These are phyloP conservation scores for Iberis amara DNA, from an alignment of 441 rosid species.

Conservation along the genomic window DNA sequence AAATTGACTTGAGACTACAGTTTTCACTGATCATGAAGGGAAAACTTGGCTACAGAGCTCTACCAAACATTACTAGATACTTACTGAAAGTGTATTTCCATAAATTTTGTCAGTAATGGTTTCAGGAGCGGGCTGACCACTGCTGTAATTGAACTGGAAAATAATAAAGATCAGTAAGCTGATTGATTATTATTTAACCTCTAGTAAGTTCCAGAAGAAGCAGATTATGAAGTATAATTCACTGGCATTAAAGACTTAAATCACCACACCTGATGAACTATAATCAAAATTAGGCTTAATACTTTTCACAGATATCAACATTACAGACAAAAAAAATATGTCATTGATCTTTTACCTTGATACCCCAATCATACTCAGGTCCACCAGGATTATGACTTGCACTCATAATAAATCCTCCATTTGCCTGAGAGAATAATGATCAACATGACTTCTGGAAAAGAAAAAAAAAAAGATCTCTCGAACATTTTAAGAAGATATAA, in stretches of 20 bases:
- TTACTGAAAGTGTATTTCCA: constrained; percentile 93
- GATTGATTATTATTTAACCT: constrained; percentile 2
- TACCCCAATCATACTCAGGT: constrained; percentile 94
- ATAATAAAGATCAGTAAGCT: background rate
- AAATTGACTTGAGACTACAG: background rate
- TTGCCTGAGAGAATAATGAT: constrained; percentile 46
- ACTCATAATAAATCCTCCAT: constrained; percentile 96
- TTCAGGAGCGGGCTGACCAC: constrained; percentile 97
- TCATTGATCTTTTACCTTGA: constrained; percentile 57
- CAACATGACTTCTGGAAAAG: constrained; percentile 7
- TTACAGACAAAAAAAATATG: background rate
- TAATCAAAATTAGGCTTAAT: background rate
- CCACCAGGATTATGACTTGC: constrained; percentile 98
- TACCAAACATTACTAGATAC: constrained; percentile 27
- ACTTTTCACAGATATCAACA: constrained; percentile 3
- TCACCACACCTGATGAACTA: constrained; percentile 11
- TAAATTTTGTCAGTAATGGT: constrained; percentile 89
- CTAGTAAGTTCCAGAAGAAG: background rate
- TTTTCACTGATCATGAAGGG: constrained; percentile 5
- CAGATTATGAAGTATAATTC: background rate
- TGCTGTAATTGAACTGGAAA: constrained; percentile 80
- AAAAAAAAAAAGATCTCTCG: constrained; percentile 7
- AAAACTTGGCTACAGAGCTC: constrained; percentile 10
- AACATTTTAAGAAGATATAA: constrained; percentile 16
- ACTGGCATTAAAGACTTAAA: constrained; percentile 1